Evolutionary conservation across 2,329 filamentous ascomycete genomes (phyloP).

Genomic region (Calycina marina): DNA sequence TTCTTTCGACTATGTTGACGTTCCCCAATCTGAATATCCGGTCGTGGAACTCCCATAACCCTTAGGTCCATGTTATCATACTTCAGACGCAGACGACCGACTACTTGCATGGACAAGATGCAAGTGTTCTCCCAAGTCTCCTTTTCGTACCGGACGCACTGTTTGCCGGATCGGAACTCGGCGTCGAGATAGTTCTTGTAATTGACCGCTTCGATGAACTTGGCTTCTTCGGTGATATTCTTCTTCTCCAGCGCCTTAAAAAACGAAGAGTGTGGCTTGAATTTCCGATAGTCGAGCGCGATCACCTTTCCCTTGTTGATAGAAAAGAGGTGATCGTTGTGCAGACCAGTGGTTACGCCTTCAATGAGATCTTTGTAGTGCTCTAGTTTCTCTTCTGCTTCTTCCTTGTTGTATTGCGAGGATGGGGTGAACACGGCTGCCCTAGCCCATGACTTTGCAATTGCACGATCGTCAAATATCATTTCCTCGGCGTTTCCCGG

Average conservation of each 20-base stretch:
- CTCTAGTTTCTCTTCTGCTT: slow-evolving; percentile 34
- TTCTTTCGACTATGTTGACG: slow-evolving; percentile 50
- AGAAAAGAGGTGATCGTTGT: slow-evolving; percentile 28
- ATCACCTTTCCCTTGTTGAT: slow-evolving; percentile 42
- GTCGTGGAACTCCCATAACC: slow-evolving; percentile 38
- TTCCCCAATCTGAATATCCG: slow-evolving; percentile 36
- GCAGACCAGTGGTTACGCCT: slow-evolving; percentile 13
- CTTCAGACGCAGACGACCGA: slow-evolving; percentile 34
- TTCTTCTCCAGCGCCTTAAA: slow-evolving; percentile 40
- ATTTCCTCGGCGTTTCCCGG: background rate
- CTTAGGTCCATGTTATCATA: slow-evolving; percentile 52
- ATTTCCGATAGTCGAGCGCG: slow-evolving; percentile 42
- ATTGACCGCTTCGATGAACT: slow-evolving; percentile 40
- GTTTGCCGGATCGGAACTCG: slow-evolving; percentile 23
- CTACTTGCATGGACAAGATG: background rate
- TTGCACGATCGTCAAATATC: slow-evolving; percentile 23
- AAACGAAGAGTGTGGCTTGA: slow-evolving; percentile 46
- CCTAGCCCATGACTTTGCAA: slow-evolving; percentile 44
- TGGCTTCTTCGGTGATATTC: slow-evolving; percentile 31
- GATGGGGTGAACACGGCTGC: slow-evolving; percentile 40
- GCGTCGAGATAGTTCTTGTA: slow-evolving; percentile 47
- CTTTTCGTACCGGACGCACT: slow-evolving; percentile 33
- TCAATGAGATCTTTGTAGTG: slow-evolving; percentile 8
- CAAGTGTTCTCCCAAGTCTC: background rate
- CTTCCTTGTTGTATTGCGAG: slow-evolving; percentile 31